Evolutionary conservation across 139 green algal genomes (phyloP), one percentile per base, ranked within the genome.

Genomic region (Chlamydomonas schloesseri): DNA sequence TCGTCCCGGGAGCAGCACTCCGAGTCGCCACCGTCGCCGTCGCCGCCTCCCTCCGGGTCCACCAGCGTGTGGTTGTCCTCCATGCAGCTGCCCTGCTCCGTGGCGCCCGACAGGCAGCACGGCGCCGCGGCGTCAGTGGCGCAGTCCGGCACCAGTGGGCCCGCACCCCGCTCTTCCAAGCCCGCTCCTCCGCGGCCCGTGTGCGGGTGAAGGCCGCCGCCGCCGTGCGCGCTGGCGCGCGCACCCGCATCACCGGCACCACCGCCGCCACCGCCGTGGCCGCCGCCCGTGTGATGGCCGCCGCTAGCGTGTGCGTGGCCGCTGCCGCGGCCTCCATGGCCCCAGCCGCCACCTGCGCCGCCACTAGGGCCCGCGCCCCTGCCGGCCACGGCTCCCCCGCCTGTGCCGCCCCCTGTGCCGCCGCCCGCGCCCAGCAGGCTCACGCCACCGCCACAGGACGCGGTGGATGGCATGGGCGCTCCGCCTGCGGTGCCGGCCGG

Each of bases 41-140:
- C 80, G 50, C 68, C 80, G 47, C 73, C 65, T 0, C 67, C 67
- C 80, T 77, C 80, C 24, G 80, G 50, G 4, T 70, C 80, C 65
- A 86, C 80, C 33, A 86, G 80, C 80, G 68, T 86, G 68, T 86
- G 80, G 80, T 86, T 86, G 50, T 86, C 80, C 68, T 86, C 80
- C 67, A 86, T 86, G 80, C 80, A 86, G 80, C 67, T 78, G 47
- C 80, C 80, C 80, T 86, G 80, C 80, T 86, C 67, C 67, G 80
- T 86, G 50, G 80, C 70, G 46, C 80, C 67, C 0, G 80, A 86
- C 68, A 77, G 28, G 68, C 65, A 75, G 78, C 67, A 57, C 11
- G 47, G 67, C 0, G 68, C 67, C 67, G 80, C 80, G 6, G 50
- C 80, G 34, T 86, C 80, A 20, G 78, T 84, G 17, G 78, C 78